These are phyloP conservation scores for Verticillium zaregamsianum DNA, from an alignment of 2,329 filamentous ascomycete species.

Conservation along the genomic window DNA sequence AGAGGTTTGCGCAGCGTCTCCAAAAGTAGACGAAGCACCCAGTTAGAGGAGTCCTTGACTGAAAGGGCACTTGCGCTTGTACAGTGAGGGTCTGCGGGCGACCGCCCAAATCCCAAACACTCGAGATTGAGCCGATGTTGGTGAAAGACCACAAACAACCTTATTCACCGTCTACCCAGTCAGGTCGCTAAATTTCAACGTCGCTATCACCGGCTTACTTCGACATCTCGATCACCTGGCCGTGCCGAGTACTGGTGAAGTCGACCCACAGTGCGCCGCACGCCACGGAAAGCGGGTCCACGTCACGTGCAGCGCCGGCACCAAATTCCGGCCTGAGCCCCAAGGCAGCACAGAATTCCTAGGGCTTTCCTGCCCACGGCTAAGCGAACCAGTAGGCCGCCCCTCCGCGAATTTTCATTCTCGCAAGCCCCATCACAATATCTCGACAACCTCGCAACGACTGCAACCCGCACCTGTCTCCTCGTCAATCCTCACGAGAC, in stretches of 20 bases:
- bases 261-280: neutral
- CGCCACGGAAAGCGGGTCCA: neutral
- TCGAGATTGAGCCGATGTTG: neutral
- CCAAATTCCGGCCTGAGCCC: neutral
- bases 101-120: neutral
- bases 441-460: slow-evolving; percentile 8
- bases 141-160: no score
- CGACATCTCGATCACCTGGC: neutral
- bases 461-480: slow-evolving; percentile 6
- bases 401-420: slow-evolving; percentile 11
- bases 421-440: slow-evolving; percentile 9
- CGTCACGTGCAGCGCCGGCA: neutral
- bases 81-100: neutral
- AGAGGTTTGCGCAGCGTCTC: neutral
- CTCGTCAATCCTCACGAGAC: slow-evolving; percentile 17
- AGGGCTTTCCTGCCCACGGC: slow-evolving; percentile 2
- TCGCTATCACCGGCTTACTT: no score
- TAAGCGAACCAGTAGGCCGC: slow-evolving; percentile 6
- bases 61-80: neutral
- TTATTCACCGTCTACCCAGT: no score
- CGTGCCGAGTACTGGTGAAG: neutral
- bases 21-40: neutral
- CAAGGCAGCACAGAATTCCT: slow-evolving; percentile 1
- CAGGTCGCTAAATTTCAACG: no score
- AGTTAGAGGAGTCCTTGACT: neutral